Evolutionary conservation across 768 basidiomycete genomes (phyloP).

Genomic region (Calvatia gigantea): DNA sequence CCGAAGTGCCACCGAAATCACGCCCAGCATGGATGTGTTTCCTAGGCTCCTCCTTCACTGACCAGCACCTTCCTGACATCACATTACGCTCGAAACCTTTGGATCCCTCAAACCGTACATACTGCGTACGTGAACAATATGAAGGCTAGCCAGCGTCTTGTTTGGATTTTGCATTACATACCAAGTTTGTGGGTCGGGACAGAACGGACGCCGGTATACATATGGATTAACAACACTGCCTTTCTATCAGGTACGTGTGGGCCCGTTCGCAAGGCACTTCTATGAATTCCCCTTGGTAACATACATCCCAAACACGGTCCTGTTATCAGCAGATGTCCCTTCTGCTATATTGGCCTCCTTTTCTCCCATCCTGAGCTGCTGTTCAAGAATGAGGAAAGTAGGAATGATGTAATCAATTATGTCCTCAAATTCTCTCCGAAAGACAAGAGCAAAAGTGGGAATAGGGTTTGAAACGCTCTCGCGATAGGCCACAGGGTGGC

Average conservation of each 20-base stretch:
- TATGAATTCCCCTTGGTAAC: background rate
- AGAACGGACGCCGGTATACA: background rate
- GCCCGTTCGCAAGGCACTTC: no score
- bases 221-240: background rate
- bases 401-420: slow-evolving; percentile 19
- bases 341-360: slow-evolving; percentile 6
- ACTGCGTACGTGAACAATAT: no score
- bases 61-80: no score
- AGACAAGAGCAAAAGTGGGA: slow-evolving; percentile 10
- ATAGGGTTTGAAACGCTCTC: slow-evolving; percentile 3
- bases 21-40: no score
- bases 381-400: slow-evolving; percentile 20
- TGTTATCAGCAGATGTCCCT: background rate
- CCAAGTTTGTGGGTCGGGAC: no score
- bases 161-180: no score
- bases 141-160: no score
- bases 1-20: no score
- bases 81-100: no score
- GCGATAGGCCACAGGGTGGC: slow-evolving; percentile 16
- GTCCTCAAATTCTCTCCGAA: slow-evolving; percentile 12
- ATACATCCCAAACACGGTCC: background rate
- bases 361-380: slow-evolving; percentile 15
- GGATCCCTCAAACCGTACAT: no score
- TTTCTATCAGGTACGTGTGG: no score
- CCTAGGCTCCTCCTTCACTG: no score